Percentiles rank a stretch among this genome's conserved stretches.
Evolutionary conservation across 148 eudicot genomes (phyloP).

Genomic region (Pharnaceum exiguum): DNA sequence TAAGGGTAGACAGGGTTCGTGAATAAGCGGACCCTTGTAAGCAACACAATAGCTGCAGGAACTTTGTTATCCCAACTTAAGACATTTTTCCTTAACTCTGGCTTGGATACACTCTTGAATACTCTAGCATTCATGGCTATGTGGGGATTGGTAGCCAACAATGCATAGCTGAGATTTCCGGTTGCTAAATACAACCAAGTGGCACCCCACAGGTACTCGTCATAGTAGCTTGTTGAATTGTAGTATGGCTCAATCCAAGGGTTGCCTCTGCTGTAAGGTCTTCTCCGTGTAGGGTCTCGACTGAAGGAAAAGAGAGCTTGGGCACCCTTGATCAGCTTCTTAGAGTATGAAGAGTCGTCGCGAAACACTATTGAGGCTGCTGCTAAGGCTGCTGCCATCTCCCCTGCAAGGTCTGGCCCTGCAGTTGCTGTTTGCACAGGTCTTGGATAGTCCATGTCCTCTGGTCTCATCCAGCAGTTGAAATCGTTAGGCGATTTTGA

Average conservation of each 20-base stretch:
- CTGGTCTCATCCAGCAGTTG: conserved; percentile 69
- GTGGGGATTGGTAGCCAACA: conserved; percentile 46
- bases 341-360: conserved; percentile 40
- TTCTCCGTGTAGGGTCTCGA: conserved; percentile 32
- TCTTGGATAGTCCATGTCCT: conserved; percentile 68
- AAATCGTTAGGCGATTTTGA: conserved; percentile 43
- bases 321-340: conserved; percentile 46
- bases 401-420: conserved; percentile 64
- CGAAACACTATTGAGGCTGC: conserved; percentile 68
- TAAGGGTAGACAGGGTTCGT: conserved; percentile 51
- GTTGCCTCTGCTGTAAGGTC: conserved; percentile 34
- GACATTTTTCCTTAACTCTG: conserved; percentile 31
- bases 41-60: conserved; percentile 52
- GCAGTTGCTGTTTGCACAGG: conserved; percentile 30
- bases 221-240: conserved; percentile 65
- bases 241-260: conserved; percentile 51
- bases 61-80: conserved; percentile 81
- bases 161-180: conserved; percentile 38
- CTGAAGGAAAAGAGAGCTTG: conserved; percentile 46
- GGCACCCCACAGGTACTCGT: conserved; percentile 76
- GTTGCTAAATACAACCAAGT: conserved; percentile 74
- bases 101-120: conserved; percentile 21
- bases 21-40: conserved; percentile 48
- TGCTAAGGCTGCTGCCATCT: conserved; percentile 79
- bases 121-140: conserved; percentile 40